phyloP scores from a whole-genome alignment of 139 green algal genomes.

The Chlorella sp. region DNA sequence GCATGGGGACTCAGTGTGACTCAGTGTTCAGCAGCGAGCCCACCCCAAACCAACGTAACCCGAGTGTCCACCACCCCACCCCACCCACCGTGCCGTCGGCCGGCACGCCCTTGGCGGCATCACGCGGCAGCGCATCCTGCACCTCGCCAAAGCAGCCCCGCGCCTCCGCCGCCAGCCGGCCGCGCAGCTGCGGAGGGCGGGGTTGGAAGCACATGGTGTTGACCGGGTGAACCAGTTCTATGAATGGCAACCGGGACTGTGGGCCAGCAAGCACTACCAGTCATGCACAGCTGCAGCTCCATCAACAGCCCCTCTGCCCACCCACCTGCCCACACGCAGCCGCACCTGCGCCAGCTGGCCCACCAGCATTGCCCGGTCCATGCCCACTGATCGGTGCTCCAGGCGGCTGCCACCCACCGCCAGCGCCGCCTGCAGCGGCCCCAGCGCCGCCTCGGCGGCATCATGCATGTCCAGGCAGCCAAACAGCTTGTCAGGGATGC shows the following conservation, averaged over 20 bases:
- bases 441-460: constrained; percentile 36
- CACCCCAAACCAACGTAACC: too few relatives aligned
- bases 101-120: constrained; percentile 33
- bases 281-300: too few relatives aligned
- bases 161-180: constrained; percentile 26
- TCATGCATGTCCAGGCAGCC: constrained; percentile 57
- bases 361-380: background rate
- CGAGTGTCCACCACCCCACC: too few relatives aligned
- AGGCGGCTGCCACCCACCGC: background rate
- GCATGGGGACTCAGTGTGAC: too few relatives aligned
- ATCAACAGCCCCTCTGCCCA: background rate
- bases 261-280: too few relatives aligned
- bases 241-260: too few relatives aligned
- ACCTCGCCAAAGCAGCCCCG: constrained; percentile 56
- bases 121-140: constrained; percentile 46
- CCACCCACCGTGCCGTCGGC: constrained; percentile 63
- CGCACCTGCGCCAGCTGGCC: constrained; percentile 4
- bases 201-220: too few relatives aligned
- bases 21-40: too few relatives aligned
- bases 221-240: too few relatives aligned
- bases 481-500: constrained; percentile 48
- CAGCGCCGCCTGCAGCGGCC: constrained; percentile 18
- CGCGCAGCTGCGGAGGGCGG: constrained; percentile 47
- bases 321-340: background rate
- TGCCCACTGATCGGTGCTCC: background rate